Percentiles rank a stretch among this genome's conserved stretches.
These are phyloP conservation scores for Hyparrhenia diplandra DNA, from an alignment of 176 grass and related monocot genomes.

Conservation along the genomic window DNA sequence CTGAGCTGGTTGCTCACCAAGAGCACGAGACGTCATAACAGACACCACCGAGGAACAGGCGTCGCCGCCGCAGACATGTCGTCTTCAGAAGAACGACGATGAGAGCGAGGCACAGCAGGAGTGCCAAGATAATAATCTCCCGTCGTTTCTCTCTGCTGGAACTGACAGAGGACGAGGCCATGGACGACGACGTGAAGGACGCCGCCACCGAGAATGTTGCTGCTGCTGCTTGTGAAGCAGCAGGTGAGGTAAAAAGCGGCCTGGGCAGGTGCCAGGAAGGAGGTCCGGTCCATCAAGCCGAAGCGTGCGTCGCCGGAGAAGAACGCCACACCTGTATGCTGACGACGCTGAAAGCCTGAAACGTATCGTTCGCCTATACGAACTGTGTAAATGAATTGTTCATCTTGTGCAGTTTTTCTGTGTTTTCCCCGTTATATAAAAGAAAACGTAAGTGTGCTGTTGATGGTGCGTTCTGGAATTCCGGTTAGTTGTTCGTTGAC, in stretches of 20 bases:
- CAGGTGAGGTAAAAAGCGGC: not conserved
- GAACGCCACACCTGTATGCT: not conserved
- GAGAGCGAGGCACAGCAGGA: no score
- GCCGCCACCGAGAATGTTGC: not conserved
- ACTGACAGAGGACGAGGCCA: conserved; percentile 18
- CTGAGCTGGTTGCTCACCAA: no score
- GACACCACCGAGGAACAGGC: no score
- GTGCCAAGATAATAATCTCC: not conserved
- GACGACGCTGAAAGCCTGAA: no score
- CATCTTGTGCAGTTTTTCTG: not conserved
- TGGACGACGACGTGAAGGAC: not conserved
- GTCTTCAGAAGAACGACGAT: no score
- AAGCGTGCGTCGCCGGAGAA: conserved; percentile 6
- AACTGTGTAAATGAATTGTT: no score
- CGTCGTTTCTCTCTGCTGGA: conserved; percentile 32
- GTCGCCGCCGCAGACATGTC: no score
- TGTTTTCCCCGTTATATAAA: not conserved
- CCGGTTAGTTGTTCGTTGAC: not conserved
- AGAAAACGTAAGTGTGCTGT: not conserved
- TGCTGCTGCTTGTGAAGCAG: not conserved
- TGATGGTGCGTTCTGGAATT: not conserved
- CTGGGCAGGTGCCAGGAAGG: not conserved
- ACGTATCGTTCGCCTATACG: no score
- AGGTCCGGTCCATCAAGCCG: conserved; percentile 6
- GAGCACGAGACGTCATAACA: no score